phyloP scores from a whole-genome alignment of 192 early-diverging fungal genomes.

The Coemansia sp. region DNA sequence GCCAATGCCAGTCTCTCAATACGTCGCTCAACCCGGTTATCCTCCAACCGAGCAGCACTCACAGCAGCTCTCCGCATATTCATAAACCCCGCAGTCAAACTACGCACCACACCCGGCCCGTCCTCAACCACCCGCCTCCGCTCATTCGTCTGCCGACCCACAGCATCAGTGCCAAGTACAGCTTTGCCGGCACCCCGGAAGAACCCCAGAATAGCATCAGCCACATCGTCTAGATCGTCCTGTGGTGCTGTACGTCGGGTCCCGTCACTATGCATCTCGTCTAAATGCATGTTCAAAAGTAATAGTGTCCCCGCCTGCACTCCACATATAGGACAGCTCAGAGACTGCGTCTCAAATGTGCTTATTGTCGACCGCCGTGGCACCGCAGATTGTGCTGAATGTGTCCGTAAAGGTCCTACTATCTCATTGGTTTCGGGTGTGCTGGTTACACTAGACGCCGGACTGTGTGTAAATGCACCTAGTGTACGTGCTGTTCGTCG shows the following conservation, averaged over 20 bases:
- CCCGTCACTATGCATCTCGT: constrained; percentile 36
- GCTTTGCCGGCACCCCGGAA: constrained; percentile 41
- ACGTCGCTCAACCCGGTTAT: constrained; percentile 73
- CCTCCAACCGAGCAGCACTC: constrained; percentile 66
- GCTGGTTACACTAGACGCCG: background rate
- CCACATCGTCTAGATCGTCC: constrained; percentile 42
- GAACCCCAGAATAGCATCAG: constrained; percentile 46
- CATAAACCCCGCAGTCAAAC: constrained; percentile 57
- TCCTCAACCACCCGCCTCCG: constrained; percentile 53
- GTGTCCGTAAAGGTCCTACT: background rate
- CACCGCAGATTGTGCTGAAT: background rate
- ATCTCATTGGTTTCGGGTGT: background rate
- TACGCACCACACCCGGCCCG: constrained; percentile 55
- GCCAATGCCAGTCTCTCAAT: constrained; percentile 65
- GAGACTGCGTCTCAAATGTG: background rate
- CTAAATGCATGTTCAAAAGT: constrained; percentile 51
- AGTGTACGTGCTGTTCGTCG: constrained; percentile 42
- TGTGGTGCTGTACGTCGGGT: constrained; percentile 12
- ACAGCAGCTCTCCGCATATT: constrained; percentile 58
- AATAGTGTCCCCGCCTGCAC: constrained; percentile 49
- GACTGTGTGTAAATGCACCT: constrained; percentile 12
- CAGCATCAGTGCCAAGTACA: constrained; percentile 17
- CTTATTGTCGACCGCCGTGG: constrained; percentile 7
- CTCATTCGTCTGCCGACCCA: constrained; percentile 47
- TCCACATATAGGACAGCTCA: constrained; percentile 55